Conservation (phyloP, 306 rosid species). For the Gastrolobium villosum region DNA sequence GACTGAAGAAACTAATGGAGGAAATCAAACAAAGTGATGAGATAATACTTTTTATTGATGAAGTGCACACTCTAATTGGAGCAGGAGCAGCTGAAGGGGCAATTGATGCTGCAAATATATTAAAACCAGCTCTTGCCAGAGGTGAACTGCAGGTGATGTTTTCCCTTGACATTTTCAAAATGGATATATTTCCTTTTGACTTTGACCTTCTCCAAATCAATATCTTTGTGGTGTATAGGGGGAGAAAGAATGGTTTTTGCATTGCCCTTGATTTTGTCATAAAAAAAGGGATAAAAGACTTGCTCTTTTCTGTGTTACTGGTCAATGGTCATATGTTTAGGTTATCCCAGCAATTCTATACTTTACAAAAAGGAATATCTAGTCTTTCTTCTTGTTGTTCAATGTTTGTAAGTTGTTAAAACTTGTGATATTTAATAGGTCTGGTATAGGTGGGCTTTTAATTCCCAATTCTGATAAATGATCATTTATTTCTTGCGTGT, state of each 20-base stretch:
- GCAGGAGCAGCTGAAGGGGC: slow-evolving; percentile 99
- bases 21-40: slow-evolving; percentile 98
- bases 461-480: not conserved
- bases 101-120: slow-evolving; percentile 94
- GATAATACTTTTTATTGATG: slow-evolving; percentile 90
- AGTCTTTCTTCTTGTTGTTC: slow-evolving; percentile 19
- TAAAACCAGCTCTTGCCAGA: slow-evolving; percentile 96
- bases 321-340: not conserved
- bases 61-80: slow-evolving; percentile 96
- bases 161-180: not conserved
- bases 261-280: not conserved
- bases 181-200: not conserved
- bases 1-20: slow-evolving; percentile 95
- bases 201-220: slow-evolving; percentile 12
- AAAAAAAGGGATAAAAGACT: not conserved
- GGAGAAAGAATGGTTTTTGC: not conserved
- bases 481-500: not conserved
- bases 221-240: not conserved
- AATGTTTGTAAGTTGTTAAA: not conserved
- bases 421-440: not conserved
- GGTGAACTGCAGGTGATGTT: slow-evolving; percentile 93
- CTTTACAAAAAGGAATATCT: not conserved
- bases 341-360: not conserved
- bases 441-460: slow-evolving; percentile 6
- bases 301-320: slow-evolving; percentile 23